phyloP scores from a whole-genome alignment of 2,329 filamentous ascomycete species.

The Fusarium pilosicola region DNA sequence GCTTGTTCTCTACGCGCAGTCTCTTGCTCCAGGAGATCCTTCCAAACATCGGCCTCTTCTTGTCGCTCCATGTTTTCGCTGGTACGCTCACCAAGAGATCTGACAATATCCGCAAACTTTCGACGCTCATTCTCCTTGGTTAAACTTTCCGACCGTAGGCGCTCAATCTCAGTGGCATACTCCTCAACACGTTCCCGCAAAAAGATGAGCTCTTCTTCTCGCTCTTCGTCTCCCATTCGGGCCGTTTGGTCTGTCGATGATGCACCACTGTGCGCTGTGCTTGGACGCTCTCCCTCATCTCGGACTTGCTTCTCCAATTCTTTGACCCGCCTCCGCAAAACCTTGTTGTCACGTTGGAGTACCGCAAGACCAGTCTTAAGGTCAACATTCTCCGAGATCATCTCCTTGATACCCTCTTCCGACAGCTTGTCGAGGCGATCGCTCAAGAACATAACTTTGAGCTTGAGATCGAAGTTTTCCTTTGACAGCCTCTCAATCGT shows the following conservation, averaged over 20 bases:
- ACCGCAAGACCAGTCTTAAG: conserved; percentile 90
- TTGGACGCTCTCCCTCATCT: conserved; percentile 70
- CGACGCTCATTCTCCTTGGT: conserved; percentile 86
- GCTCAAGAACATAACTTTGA: conserved; percentile 97
- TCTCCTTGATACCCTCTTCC: conserved; percentile 95
- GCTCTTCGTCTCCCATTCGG: conserved; percentile 69
- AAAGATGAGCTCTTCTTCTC: conserved; percentile 87
- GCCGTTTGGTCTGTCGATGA: conserved; percentile 69
- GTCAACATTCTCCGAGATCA: conserved; percentile 97
- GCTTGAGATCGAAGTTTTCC: conserved; percentile 97
- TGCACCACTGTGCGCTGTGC: conserved; percentile 65
- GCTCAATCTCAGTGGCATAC: conserved; percentile 84
- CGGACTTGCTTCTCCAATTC: conserved; percentile 85
- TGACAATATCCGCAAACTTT: conserved; percentile 83
- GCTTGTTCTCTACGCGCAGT: conserved; percentile 87
- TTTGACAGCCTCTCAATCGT: conserved; percentile 97
- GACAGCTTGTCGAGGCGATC: conserved; percentile 92
- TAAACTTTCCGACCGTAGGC: conserved; percentile 80
- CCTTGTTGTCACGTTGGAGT: conserved; percentile 89
- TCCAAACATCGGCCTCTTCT: conserved; percentile 86
- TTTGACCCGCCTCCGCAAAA: conserved; percentile 80
- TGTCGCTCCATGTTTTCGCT: conserved; percentile 63
- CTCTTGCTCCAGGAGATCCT: conserved; percentile 92
- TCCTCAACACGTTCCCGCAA: conserved; percentile 87
- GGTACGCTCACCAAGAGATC: conserved; percentile 60